Conservation (phyloP, 2,329 filamentous ascomycete species). For the Juglanconis oblonga region DNA sequence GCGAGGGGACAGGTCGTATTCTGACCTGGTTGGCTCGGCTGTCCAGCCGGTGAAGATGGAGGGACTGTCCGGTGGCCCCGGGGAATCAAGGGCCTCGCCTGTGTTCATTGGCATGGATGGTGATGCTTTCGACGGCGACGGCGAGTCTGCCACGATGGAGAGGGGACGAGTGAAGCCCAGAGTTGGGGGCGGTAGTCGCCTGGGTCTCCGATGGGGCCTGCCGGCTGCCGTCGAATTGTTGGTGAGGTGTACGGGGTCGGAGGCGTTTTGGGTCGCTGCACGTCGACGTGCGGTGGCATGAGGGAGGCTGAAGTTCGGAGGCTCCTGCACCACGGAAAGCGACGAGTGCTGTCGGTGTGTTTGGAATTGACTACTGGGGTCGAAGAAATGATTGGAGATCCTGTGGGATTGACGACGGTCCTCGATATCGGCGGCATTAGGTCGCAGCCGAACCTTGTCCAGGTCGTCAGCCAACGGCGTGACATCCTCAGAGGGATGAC, state of each 20-base stretch:
- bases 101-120: constrained; percentile 4
- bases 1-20: constrained; percentile 7
- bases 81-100: constrained; percentile 3
- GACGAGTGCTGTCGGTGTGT: constrained; percentile 13
- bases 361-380: constrained; percentile 28
- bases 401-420: constrained; percentile 53
- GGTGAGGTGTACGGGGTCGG: constrained; percentile 1
- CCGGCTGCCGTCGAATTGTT: background rate
- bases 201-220: constrained; percentile 19
- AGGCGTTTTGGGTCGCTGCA: constrained; percentile 17
- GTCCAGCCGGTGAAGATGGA: constrained; percentile 23
- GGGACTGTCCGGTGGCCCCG: constrained; percentile 21
- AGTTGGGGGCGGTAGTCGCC: constrained; percentile 43
- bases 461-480: constrained; percentile 16
- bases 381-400: constrained; percentile 40
- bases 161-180: constrained; percentile 48
- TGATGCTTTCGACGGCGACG: constrained; percentile 23
- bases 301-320: constrained; percentile 54
- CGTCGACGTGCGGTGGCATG: constrained; percentile 31
- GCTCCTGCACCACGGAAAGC: constrained; percentile 23
- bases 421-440: constrained; percentile 50
- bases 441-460: constrained; percentile 42
- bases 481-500: constrained; percentile 26
- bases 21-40: background rate
- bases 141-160: constrained; percentile 53